Evolutionary conservation across 495 filamentous ascomycete species (phyloP), one percentile per base, ranked within the genome.

Genomic region (Glarea lozoyensis): DNA sequence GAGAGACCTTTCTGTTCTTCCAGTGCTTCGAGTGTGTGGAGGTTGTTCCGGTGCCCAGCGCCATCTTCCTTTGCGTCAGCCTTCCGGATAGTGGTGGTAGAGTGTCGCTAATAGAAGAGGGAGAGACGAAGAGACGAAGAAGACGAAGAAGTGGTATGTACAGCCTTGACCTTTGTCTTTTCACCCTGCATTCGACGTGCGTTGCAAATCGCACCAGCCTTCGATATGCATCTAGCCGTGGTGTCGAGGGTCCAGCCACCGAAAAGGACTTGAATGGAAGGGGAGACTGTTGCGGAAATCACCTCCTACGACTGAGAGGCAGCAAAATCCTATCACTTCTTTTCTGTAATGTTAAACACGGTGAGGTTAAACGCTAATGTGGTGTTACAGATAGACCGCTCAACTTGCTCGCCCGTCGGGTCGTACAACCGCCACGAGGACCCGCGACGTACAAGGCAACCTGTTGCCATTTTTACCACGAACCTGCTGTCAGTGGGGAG

Each of bases 371-470:
- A n/a, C n/a, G n/a, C n/a, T n/a, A n/a, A 48, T 20, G 36, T 30
- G 37, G 41, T 53, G 50, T 53, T 19, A 52, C 45, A 21, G 41
- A 18, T 38, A 53, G 50, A 53, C 50, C 45, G 29, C 50, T 30
- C 12, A 30, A 12, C 31, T 42, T 21, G 33, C 37, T 31, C 40
- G 25, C 31, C 31, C 44, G 29, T 45, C 45, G 49, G 45, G 49
- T 48, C 36, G 45, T 40, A 52, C 45, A 21, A 23, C n/a, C 39
- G 2, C 41, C 45, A 48, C 40, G 30, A 37, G 29, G 23, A 27
- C 34, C 37, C 19, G 31, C 23, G 45, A 53, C 30, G 48, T 53
- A 53, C 45, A 53, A 45, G 40, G 41, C 43, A 43, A 41, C 32
- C 19, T 42, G 46, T 43, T 46, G 46, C 46, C 46, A 41, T 35